Evolutionary conservation across 345 rosid species (phyloP).

Genomic region (Psidium friedrichsthalianum): DNA sequence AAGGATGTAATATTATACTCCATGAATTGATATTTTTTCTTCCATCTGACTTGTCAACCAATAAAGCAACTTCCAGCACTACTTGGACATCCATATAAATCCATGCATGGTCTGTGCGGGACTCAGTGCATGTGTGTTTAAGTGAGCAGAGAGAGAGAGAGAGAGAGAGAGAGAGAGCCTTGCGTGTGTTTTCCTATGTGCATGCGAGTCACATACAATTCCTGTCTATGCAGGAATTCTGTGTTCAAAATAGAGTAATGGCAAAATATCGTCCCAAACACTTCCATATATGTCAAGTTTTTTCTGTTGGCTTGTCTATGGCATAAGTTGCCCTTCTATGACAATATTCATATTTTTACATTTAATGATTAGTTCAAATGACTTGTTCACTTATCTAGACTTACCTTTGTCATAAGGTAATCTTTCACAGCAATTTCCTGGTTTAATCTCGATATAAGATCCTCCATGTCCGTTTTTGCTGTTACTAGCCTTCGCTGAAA

Average conservation of each 20-base stretch:
- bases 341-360: background rate
- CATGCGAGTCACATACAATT: background rate
- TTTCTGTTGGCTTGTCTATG: background rate
- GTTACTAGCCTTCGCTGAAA: slow-evolving; percentile 73
- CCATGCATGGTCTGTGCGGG: background rate
- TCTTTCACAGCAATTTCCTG: slow-evolving; percentile 87
- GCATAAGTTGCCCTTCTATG: background rate
- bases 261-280: background rate
- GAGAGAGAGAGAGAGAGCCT: background rate
- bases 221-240: background rate
- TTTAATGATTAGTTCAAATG: background rate
- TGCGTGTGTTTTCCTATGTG: background rate
- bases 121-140: background rate
- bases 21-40: background rate
- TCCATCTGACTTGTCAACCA: background rate
- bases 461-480: slow-evolving; percentile 96
- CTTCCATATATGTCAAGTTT: background rate
- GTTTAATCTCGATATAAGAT: slow-evolving; percentile 77
- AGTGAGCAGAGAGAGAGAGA: background rate
- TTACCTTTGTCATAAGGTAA: slow-evolving; percentile 83
- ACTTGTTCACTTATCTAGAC: background rate
- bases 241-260: background rate
- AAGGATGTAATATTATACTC: background rate
- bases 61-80: background rate
- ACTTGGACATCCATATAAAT: background rate